Base-by-base conservation (phyloP, 176 grass and related monocot species). In the Oryza punctata region DNA sequence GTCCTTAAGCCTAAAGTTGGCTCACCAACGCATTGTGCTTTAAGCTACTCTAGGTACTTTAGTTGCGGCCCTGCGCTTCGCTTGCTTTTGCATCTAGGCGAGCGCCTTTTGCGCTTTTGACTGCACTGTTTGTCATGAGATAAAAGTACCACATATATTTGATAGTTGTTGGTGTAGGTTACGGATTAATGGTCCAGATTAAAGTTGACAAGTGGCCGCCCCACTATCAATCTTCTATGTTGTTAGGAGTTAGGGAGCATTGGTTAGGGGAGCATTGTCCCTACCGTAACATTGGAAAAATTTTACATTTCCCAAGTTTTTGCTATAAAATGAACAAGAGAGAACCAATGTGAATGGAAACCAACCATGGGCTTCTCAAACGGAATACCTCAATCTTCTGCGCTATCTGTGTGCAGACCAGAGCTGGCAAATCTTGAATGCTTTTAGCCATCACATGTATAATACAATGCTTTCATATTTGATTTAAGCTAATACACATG, bases 401-500 rank as follows among this genome's bases (percentile, higher is more conserved):
- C 1, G 14, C 16, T 54, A 19, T 54, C 49, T 54, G 6, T 54
- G 49, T 19, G 49, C 16, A 19, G 16, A 54, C 49, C 49, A 54
- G 49, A 54, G 49, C 16, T 19, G 6, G 49, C 14, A 6, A 54
- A 19, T 16, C 49, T 18, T 19, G 15, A 29, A 61, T 81, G 35
- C 7, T 38, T 72, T 82, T 54, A 26, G 50, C 24, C 49, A 19
- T 54, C 14, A 54, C 49, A 54, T 54, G 16, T 54, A 6, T 71
- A 24, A 32, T 52, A 61, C 79, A 29, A 23, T 25, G 45, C 35
- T 37, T 63, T 40, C 11, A 28, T 6, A 16, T 19, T 82, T 82
- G 18, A 73, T 82, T 59, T 82, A 64, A 66, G 63, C 27, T 38
- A 66, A 37, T 65, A 18, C 70, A 75, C 21, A 15, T 3, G 28